These are phyloP conservation scores for Ophiostoma triangulosporum DNA, from an alignment of 2,329 filamentous ascomycete species.

Conservation along the genomic window DNA sequence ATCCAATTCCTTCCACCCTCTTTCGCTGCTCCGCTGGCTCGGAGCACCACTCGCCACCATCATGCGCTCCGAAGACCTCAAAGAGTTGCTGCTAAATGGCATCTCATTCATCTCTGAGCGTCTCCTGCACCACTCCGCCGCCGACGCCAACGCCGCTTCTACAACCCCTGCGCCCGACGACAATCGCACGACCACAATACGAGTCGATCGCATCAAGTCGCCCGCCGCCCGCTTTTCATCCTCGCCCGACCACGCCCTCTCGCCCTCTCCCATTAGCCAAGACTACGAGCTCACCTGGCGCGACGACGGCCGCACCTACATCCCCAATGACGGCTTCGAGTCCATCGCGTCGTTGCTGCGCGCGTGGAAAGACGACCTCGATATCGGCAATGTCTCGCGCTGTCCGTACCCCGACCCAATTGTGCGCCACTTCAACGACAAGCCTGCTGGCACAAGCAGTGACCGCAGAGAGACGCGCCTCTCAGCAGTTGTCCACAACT, in stretches of 20 bases:
- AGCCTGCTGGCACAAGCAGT: neutral
- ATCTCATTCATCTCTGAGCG: slow-evolving; percentile 12
- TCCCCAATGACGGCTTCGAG: slow-evolving; percentile 14
- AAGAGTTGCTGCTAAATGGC: slow-evolving; percentile 12
- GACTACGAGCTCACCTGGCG: slow-evolving; percentile 17
- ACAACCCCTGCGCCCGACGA: neutral
- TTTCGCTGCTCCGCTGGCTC: slow-evolving; percentile 4
- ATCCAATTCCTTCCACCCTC: neutral
- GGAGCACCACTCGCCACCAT: slow-evolving; percentile 9
- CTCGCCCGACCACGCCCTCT: neutral
- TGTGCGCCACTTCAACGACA: slow-evolving; percentile 6
- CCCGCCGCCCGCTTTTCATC: neutral
- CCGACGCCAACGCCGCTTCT: neutral
- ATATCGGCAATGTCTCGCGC: slow-evolving; percentile 12
- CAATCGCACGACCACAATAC: neutral
- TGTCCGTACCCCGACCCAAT: slow-evolving; percentile 8
- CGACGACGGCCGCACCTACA: slow-evolving; percentile 14
- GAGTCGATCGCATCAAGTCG: slow-evolving; percentile 12
- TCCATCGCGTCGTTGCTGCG: slow-evolving; percentile 12
- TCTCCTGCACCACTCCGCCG: slow-evolving; percentile 3
- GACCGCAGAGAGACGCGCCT: slow-evolving; percentile 10
- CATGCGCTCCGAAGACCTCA: slow-evolving; percentile 12
- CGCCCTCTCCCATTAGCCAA: neutral
- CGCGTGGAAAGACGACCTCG: slow-evolving; percentile 13
- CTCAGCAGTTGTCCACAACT: slow-evolving; percentile 17